phyloP scores from a whole-genome alignment of 495 filamentous ascomycete genomes.

The Immersiella caudata region DNA sequence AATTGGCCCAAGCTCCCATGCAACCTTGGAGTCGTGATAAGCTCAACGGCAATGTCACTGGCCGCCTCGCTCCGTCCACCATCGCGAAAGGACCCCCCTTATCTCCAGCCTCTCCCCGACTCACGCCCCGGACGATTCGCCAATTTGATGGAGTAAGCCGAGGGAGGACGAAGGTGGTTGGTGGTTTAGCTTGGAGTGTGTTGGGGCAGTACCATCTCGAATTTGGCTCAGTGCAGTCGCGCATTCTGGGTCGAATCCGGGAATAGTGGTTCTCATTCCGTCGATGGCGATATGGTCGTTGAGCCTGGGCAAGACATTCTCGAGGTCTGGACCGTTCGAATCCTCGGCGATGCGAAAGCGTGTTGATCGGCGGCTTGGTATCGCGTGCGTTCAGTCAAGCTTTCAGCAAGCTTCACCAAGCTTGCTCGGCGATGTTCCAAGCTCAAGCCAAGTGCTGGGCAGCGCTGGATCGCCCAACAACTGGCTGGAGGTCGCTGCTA shows the following conservation, averaged over 20 bases:
- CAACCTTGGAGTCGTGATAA: neutral
- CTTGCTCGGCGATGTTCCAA: conserved; percentile 1
- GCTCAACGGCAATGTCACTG: neutral
- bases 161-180: neutral
- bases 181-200: conserved; percentile 5
- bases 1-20: conserved; percentile 27
- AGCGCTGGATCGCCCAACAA: neutral
- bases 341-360: neutral
- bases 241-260: neutral
- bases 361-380: conserved; percentile 7
- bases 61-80: conserved; percentile 8
- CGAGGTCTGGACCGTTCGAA: neutral
- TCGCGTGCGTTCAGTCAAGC: neutral
- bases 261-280: neutral
- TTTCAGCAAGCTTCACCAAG: conserved; percentile 9
- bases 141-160: conserved; percentile 26
- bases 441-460: neutral
- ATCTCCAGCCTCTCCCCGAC: conserved; percentile 17
- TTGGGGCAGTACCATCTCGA: neutral
- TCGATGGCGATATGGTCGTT: neutral
- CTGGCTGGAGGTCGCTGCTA: neutral
- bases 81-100: neutral
- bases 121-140: conserved; percentile 17
- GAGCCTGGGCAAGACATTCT: neutral
- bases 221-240: conserved; percentile 1